A percentile compares a stretch with the other conserved stretches of the same genome.
Conservation (phyloP, 345 rosid genomes). For the Cardamine resedifolia region DNA sequence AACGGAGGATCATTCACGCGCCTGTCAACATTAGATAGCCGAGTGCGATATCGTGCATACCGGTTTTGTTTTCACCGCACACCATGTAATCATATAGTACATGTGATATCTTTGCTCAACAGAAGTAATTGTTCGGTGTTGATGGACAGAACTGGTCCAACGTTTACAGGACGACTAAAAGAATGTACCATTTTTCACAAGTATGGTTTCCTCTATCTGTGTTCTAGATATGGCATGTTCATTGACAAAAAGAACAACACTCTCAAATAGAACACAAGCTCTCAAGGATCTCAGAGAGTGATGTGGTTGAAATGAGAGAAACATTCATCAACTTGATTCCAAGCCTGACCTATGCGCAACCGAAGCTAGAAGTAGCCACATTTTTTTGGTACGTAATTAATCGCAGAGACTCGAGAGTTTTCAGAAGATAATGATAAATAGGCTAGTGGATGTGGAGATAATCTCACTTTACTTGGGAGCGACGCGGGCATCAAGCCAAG, state of each 20-base stretch:
- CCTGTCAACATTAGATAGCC: neutral
- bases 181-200: neutral
- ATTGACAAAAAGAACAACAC: neutral
- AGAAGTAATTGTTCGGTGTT: neutral
- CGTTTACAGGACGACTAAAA: neutral
- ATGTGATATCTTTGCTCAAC: neutral
- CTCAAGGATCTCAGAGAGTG: neutral
- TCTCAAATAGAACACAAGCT: neutral
- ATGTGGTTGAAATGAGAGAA: neutral
- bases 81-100: neutral
- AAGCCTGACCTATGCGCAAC: slow-evolving; percentile 2
- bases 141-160: neutral
- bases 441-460: neutral
- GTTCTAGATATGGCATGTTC: neutral
- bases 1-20: neutral
- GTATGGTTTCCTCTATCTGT: neutral
- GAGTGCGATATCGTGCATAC: neutral
- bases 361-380: neutral
- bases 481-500: slow-evolving; percentile 70
- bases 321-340: slow-evolving; percentile 21
- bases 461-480: slow-evolving; percentile 24
- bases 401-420: neutral
- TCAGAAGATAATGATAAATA: neutral
- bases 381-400: neutral
- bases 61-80: neutral